Evolutionary conservation across 108 stramenopile genomes (phyloP).

Genomic region (Hondaea fermentalgiana): DNA sequence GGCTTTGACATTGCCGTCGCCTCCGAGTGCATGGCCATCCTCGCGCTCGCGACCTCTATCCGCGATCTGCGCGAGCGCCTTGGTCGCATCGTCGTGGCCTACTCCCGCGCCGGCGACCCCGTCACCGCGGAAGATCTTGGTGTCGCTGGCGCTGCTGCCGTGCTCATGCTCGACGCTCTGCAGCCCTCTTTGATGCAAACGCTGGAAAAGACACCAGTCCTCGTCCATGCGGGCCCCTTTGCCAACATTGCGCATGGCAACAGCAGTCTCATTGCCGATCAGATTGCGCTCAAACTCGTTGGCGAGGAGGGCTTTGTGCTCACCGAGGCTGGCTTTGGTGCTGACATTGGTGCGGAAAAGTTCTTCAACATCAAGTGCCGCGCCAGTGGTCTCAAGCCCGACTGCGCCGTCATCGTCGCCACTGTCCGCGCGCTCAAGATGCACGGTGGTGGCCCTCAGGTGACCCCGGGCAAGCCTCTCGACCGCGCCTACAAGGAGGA

Average conservation of each 20-base stretch:
- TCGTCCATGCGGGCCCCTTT: conserved; percentile 97
- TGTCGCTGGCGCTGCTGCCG: conserved; percentile 85
- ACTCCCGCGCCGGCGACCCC: conserved; percentile 52
- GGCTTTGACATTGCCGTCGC: conserved; percentile 97
- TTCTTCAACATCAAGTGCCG: conserved; percentile 99
- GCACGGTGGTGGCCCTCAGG: conserved; percentile 95
- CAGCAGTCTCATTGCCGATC: conserved; percentile 86
- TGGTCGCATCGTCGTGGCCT: conserved; percentile 85
- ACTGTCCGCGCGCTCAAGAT: conserved; percentile 96
- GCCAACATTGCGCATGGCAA: conserved; percentile 93
- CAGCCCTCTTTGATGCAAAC: conserved; percentile 97
- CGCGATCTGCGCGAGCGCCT: conserved; percentile 80
- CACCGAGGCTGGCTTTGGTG: conserved; percentile 96
- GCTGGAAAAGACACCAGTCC: conserved; percentile 84
- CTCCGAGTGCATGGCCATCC: conserved; percentile 93
- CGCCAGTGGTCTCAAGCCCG: conserved; percentile 71
- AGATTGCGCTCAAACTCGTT: conserved; percentile 75
- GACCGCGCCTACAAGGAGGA: conserved; percentile 39
- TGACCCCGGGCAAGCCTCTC: conserved; percentile 65
- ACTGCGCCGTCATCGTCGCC: conserved; percentile 90
- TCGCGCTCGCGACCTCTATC: conserved; percentile 78
- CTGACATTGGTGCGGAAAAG: conserved; percentile 96
- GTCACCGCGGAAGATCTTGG: conserved; percentile 95
- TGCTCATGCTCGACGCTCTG: conserved; percentile 91
- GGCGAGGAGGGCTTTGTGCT: conserved; percentile 87